A percentile compares a stretch with the other conserved stretches of the same genome.
Conservation (phyloP, 2,329 filamentous ascomycete genomes). For the Fonsecaea erecta region DNA sequence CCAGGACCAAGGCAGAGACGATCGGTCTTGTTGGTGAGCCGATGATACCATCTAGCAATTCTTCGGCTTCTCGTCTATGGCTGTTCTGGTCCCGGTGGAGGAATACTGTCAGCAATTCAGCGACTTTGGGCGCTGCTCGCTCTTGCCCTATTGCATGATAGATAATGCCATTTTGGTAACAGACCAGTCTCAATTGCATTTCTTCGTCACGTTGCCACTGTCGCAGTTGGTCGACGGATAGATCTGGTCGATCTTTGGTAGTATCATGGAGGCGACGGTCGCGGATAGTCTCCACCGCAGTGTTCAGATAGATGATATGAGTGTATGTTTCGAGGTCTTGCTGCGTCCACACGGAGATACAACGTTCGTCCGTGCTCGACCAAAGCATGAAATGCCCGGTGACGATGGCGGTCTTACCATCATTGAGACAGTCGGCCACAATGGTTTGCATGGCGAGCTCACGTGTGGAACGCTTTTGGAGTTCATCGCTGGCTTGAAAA, state of each 20-base stretch:
- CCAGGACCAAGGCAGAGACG: not conserved
- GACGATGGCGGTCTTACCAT: not conserved
- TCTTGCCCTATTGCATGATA: not conserved
- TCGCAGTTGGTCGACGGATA: not conserved
- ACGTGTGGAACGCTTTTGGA: not conserved
- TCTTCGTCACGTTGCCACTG: constrained; percentile 1
- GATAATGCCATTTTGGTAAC: constrained; percentile 1
- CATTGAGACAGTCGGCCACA: not conserved
- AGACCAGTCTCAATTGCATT: not conserved
- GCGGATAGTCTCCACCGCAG: not conserved
- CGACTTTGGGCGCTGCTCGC: not conserved
- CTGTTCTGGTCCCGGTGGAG: constrained; percentile 1
- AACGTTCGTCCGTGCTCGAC: not conserved
- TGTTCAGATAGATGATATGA: constrained; percentile 1
- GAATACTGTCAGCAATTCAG: not conserved
- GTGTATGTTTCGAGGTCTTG: not conserved
- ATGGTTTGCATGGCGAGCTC: not conserved
- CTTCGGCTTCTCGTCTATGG: not conserved
- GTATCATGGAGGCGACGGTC: not conserved
- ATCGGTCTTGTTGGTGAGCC: not conserved
- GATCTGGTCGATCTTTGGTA: not conserved
- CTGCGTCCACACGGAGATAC: constrained; percentile 4
- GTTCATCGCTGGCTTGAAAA: not conserved
- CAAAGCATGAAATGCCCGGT: constrained; percentile 2
- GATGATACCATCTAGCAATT: not conserved